Evolutionary conservation across 371 early-diverging fungal species (phyloP), one percentile per base, ranked within the genome.

Genomic region (Actinomortierella wolfii): DNA sequence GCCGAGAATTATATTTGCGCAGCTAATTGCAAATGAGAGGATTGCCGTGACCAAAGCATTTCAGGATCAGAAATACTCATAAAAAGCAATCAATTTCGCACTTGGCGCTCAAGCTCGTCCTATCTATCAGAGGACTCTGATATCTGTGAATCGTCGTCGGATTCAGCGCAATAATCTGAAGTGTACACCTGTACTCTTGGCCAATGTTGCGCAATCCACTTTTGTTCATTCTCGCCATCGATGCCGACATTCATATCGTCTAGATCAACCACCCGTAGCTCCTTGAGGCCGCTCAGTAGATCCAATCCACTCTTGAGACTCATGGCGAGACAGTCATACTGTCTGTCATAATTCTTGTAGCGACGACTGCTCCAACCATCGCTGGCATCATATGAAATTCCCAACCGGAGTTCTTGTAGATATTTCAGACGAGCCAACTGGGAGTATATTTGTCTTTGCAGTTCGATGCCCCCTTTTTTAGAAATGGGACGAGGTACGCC

Each of bases 311-410:
- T 50, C 50, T 50, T 28, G n/a, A n/a, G n/a, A n/a, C n/a, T n/a
- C n/a, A n/a, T n/a, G n/a, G n/a, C n/a, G n/a, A n/a, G n/a, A n/a
- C 50, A 50, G 24, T 50, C 50, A 25, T 50, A 50, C 50, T 50
- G 50, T 21, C 50, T 6, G 24, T 21, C 26, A 24, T 25, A 25
- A 25, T 50, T 17, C 26, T 25, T 25, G 50, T 50, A 23, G 26
- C n/a, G 24, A 28, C 21, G 50, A 26, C 25, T 17, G 26, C 28
- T 25, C 26, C 20, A 25, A 17, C 3, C 17, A n/a, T 26, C 17
- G 26, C 4, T 17, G 24, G 26, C 9, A 28, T 50, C 23, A 26
- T 28, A 50, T 8, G 50, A 28, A 4, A 50, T 50, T 23, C 50
- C 50, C 50, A 50, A 21, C 13, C 50, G 50, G 50, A 50, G 50